Conservation (phyloP, 805 yeast genomes). For the Wickerhamiella galacta region DNA sequence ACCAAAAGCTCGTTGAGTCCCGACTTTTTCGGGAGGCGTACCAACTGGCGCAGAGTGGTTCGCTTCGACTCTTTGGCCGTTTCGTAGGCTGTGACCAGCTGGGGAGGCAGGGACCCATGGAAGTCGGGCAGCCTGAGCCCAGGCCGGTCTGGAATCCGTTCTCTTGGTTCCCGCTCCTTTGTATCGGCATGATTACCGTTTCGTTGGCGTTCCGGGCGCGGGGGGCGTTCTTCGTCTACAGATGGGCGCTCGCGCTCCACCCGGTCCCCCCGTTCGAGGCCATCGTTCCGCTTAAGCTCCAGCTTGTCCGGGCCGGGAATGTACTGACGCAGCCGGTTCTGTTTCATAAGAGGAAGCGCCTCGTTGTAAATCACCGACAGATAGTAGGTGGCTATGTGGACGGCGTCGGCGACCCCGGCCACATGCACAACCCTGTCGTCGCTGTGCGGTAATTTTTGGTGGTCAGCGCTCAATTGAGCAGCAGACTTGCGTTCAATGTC, state of each 20-base stretch:
- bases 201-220: too few species aligned
- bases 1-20: constrained; percentile 7
- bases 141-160: not conserved
- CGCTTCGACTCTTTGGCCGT: constrained; percentile 12
- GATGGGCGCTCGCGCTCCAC: not conserved
- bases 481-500: constrained; percentile 75
- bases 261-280: not conserved
- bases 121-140: not conserved
- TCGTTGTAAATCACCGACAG: constrained; percentile 41
- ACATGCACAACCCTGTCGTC: constrained; percentile 61
- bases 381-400: constrained; percentile 68
- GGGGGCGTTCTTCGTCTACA: not conserved
- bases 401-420: constrained; percentile 71
- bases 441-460: constrained; percentile 51
- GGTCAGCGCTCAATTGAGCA: constrained; percentile 58
- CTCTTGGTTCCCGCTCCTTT: not conserved
- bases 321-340: too few species aligned
- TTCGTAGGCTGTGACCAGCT: constrained; percentile 13
- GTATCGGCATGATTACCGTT: too few species aligned
- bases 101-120: not conserved
- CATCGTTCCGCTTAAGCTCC: not conserved
- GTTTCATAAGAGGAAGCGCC: too few species aligned
- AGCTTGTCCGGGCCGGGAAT: too few species aligned
- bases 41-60: constrained; percentile 10
- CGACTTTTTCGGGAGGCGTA: constrained; percentile 6